Evolutionary conservation across 2,329 filamentous ascomycete genomes (phyloP).

Genomic region (Xylaria multiplex): DNA sequence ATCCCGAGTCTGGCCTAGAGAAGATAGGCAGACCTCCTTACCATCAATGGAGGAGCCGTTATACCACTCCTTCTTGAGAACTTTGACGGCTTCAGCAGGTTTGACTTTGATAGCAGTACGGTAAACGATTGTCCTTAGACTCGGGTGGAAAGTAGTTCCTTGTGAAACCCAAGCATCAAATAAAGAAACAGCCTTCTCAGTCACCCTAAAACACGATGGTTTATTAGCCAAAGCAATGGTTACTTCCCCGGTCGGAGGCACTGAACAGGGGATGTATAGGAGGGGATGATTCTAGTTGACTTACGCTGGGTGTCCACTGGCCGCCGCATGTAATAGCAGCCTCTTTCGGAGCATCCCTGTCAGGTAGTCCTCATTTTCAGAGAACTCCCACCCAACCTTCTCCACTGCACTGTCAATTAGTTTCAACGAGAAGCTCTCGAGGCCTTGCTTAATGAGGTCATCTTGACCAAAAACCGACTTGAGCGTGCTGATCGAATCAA

Average conservation of each 20-base stretch:
- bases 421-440: conserved; percentile 82
- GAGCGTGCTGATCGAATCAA: conserved; percentile 78
- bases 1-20: conserved; percentile 79
- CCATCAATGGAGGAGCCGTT: conserved; percentile 87
- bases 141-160: conserved; percentile 77
- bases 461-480: conserved; percentile 88
- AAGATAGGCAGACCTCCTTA: conserved; percentile 83
- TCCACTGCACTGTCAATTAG: conserved; percentile 80
- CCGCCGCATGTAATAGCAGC: conserved; percentile 78
- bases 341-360: conserved; percentile 83
- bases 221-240: conserved; percentile 35
- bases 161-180: conserved; percentile 84
- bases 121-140: conserved; percentile 83
- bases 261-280: neutral
- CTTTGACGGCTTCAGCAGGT: conserved; percentile 74
- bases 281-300: conserved; percentile 45
- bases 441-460: conserved; percentile 72
- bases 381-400: conserved; percentile 86
- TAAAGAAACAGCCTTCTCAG: conserved; percentile 77
- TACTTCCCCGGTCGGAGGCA: neutral
- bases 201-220: conserved; percentile 59
- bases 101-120: conserved; percentile 77
- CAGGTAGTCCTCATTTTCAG: conserved; percentile 81
- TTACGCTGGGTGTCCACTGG: conserved; percentile 79
- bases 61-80: conserved; percentile 86